Percentiles rank a stretch among this genome's conserved stretches.
Conservation (phyloP, 2,329 filamentous ascomycete species). For the Aureobasidium musti region DNA sequence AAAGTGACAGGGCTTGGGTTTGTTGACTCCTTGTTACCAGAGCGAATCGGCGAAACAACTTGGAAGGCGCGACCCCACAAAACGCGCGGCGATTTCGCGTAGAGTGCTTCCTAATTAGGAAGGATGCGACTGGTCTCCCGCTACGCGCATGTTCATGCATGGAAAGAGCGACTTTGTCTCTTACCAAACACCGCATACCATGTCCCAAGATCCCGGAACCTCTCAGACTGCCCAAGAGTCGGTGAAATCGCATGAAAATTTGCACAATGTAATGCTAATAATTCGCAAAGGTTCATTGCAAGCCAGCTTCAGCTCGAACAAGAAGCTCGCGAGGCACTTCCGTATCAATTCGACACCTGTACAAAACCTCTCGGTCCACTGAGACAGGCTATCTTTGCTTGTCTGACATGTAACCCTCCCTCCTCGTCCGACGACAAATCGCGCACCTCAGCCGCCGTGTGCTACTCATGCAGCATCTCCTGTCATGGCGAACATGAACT, state of each 20-base stretch:
- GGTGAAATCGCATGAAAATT: no score
- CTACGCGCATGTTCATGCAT: background rate
- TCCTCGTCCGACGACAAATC: constrained; percentile 63
- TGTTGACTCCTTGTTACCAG: constrained; percentile 7
- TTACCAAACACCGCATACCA: constrained; percentile 35
- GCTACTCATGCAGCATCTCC: constrained; percentile 94
- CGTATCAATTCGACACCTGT: constrained; percentile 93
- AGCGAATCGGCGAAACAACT: background rate
- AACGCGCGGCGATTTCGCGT: constrained; percentile 5
- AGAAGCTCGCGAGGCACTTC: constrained; percentile 90
- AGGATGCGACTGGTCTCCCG: background rate
- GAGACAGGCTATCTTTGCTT: constrained; percentile 87
- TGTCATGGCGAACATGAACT: constrained; percentile 95
- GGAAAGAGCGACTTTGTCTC: no score
- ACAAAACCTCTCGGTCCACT: constrained; percentile 86
- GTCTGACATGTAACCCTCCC: constrained; percentile 87
- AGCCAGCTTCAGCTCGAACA: constrained; percentile 88
- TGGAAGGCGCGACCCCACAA: background rate
- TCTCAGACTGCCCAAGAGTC: constrained; percentile 59
- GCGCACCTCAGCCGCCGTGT: constrained; percentile 77
- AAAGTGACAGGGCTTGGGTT: background rate
- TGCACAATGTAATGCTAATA: no score
- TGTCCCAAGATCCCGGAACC: constrained; percentile 51
- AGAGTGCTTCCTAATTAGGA: constrained; percentile 22
- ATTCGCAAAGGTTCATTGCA: no score